These are phyloP conservation scores for Acacia crassicarpa DNA, from an alignment of 306 rosid genomes.

Conservation along the genomic window DNA sequence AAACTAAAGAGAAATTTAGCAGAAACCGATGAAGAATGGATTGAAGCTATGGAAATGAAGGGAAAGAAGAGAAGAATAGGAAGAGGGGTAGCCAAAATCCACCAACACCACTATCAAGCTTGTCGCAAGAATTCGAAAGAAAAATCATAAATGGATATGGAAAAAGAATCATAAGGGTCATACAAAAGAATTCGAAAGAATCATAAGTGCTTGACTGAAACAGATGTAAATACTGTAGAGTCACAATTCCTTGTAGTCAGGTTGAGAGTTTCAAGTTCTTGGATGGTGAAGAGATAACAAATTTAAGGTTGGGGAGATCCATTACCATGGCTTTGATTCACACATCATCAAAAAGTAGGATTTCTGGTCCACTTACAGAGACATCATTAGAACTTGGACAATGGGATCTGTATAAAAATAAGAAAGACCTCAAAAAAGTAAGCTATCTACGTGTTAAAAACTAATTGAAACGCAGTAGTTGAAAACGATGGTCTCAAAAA, in stretches of 20 bases:
- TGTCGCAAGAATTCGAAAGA: not conserved
- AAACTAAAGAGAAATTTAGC: not conserved
- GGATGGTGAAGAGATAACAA: not conserved
- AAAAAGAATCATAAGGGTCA: not conserved
- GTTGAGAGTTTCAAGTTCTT: not conserved
- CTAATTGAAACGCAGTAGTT: not conserved
- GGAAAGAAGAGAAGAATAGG: not conserved
- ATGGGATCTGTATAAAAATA: not conserved
- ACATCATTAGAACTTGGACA: not conserved
- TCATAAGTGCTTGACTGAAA: not conserved
- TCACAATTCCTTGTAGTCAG: not conserved
- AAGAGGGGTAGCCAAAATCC: not conserved
- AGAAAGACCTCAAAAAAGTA: not conserved
- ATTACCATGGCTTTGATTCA: not conserved
- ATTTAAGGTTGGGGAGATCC: not conserved
- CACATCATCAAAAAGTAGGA: not conserved
- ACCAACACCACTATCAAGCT: not conserved
- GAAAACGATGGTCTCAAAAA: not conserved
- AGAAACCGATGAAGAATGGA: not conserved
- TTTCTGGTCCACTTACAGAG: not conserved
- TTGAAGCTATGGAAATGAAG: not conserved
- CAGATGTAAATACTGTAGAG: not conserved
- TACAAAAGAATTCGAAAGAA: too few species aligned
- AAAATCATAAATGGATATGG: not conserved
- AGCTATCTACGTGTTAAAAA: not conserved